Base-by-base conservation (phyloP, 2,329 filamentous ascomycete genomes). In the Trichoderma guizhouense region DNA sequence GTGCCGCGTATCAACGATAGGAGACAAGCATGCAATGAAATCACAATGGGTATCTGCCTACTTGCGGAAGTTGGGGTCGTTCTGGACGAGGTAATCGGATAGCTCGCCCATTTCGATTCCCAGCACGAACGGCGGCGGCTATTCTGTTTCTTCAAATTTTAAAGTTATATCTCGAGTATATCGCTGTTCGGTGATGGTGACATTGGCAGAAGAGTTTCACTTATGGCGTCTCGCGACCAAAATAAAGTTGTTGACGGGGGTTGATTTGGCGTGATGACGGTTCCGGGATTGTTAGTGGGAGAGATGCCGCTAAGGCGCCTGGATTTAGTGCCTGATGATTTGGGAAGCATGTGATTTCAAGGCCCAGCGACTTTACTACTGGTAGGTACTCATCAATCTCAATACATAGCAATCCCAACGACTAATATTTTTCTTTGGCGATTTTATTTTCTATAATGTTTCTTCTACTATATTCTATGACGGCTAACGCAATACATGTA, bases 21-120 rank as follows among this genome's bases (percentile, higher is more conserved):
- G 18, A 24, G 36, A 69, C 12, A 11, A 24, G 30, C 3, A 11
- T 28, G 26, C 11, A 36, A 34, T 69, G 18, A n/a, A 26, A 30
- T 58, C 51, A 26, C 36, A 55, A 14, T 15, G 47, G 55, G 26
- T 21, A 6, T 11, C 60, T 58, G 57, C 80, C 66, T 79, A 89
- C 88, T 83, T 88, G 77, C 86, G 83, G 71, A 92, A 92, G 74
- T 89, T 87, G 60, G 86, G 83, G 78, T 91, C 89, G 75, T 90
- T 85, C 53, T 86, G 81, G 67, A 89, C 81, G 70, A 92, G 86
- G 78, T 88, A 95, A 66, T 89, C 86, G 60, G 93, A 85, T 71
- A 95, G 89, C 77, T 92, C 89, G 76, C 87, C 86, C 90, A 91
- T 92, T 47, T 64, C 60, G 57, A 58, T 18, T 14, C 18, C 24